A percentile compares a stretch with the other conserved stretches of the same genome.
These are phyloP conservation scores for Nelumbo lutea DNA, from an alignment of 164 flowering plant genomes.

Conservation along the genomic window DNA sequence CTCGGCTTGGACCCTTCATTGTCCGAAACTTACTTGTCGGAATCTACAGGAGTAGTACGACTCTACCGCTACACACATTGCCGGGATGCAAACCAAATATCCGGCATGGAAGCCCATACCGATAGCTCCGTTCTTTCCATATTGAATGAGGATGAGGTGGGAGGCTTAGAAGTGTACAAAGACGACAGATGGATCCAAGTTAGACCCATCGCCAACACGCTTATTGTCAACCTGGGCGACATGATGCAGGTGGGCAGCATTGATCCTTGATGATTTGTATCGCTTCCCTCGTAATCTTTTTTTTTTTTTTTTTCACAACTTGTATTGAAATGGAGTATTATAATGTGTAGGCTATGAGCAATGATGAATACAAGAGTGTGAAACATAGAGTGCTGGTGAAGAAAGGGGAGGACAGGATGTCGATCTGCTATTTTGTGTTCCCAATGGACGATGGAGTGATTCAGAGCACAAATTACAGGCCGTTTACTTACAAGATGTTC, in stretches of 20 bases:
- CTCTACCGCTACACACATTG: slow-evolving; percentile 47
- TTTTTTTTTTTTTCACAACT: too few relatives aligned
- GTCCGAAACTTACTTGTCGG: slow-evolving; percentile 22
- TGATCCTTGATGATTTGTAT: too few relatives aligned
- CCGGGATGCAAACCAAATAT: not conserved
- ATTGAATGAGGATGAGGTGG: slow-evolving; percentile 48
- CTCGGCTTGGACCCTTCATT: slow-evolving; percentile 22
- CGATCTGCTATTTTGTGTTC: slow-evolving; percentile 68
- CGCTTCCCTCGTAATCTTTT: not conserved
- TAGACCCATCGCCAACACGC: slow-evolving; percentile 34
- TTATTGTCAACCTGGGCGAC: slow-evolving; percentile 70
- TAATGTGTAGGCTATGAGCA: slow-evolving; percentile 50
- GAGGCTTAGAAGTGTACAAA: slow-evolving; percentile 54
- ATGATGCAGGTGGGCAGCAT: slow-evolving; percentile 66
- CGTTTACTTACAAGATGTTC: slow-evolving; percentile 59
- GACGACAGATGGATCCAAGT: slow-evolving; percentile 45
- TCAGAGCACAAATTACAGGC: slow-evolving; percentile 49
- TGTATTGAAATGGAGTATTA: too few relatives aligned
- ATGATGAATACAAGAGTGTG: slow-evolving; percentile 58
- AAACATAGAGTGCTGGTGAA: slow-evolving; percentile 53
- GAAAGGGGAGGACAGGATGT: slow-evolving; percentile 38
- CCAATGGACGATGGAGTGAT: slow-evolving; percentile 44
- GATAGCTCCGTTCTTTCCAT: slow-evolving; percentile 66
- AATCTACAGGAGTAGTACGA: slow-evolving; percentile 36
- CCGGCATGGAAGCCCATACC: slow-evolving; percentile 53